phyloP scores from a whole-genome alignment of 768 basidiomycete species.

The Botryobasidium botryosum region DNA sequence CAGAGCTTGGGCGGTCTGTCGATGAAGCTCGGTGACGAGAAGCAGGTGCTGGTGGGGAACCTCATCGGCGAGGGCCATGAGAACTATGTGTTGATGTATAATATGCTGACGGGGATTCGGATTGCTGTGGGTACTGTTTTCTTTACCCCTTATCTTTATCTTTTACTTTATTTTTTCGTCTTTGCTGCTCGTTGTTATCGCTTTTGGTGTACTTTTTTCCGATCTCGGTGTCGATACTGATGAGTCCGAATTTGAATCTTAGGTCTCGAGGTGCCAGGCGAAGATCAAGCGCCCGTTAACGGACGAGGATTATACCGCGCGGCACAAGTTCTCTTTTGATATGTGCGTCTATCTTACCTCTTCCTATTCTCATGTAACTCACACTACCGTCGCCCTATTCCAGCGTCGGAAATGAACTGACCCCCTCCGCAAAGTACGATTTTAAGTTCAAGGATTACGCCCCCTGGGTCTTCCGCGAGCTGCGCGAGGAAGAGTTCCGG shows the following conservation, averaged over 20 bases:
- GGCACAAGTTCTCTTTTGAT: conserved; percentile 94
- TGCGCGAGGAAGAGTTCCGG: conserved; percentile 87
- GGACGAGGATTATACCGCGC: conserved; percentile 70
- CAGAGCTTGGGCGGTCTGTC: too few species aligned
- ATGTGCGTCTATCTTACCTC: conserved; percentile 39
- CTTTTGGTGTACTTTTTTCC: background rate
- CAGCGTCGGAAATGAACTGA: conserved; percentile 93
- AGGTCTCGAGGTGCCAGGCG: conserved; percentile 93
- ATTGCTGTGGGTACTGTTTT: conserved; percentile 50
- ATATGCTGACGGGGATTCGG: conserved; percentile 98
- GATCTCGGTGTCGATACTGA: conserved; percentile 10
- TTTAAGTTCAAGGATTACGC: conserved; percentile 99
- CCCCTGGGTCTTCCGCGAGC: conserved; percentile 90
- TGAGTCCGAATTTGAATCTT: conserved; percentile 2
- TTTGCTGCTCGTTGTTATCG: too few species aligned
- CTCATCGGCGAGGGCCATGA: conserved; percentile 96
- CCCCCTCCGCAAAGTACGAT: conserved; percentile 94
- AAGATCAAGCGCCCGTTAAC: conserved; percentile 78
- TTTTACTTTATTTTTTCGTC: conserved; percentile 7
- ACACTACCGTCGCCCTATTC: conserved; percentile 6
- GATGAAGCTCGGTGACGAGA: conserved; percentile 26
- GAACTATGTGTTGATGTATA: conserved; percentile 99
- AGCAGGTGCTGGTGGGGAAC: conserved; percentile 70
- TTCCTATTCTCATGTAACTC: background rate
- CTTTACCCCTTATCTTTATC: background rate